phyloP scores from a whole-genome alignment of 441 rosid species.

The Gossypium schwendimanii region DNA sequence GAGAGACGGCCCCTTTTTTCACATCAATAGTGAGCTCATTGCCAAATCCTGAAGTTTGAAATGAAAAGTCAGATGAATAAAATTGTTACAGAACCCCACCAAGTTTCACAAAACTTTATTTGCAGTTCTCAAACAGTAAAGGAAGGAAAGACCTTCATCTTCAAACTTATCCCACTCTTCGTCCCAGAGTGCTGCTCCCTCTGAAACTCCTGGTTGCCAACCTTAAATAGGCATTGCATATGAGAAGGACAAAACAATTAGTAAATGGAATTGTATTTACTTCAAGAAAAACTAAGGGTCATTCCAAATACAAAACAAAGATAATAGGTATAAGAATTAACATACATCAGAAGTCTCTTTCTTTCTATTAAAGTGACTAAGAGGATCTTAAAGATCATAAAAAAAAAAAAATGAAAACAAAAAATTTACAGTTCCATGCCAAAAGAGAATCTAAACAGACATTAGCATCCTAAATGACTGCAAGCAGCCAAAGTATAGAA shows the following conservation, averaged over 20 bases:
- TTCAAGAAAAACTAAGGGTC: not conserved
- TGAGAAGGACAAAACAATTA: conserved; percentile 17
- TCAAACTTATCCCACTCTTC: conserved; percentile 99
- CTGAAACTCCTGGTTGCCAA: conserved; percentile 97
- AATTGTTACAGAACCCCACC: conserved; percentile 7
- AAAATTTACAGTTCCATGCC: not conserved
- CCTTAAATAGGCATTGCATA: conserved; percentile 46
- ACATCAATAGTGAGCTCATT: conserved; percentile 68
- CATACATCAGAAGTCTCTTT: not conserved
- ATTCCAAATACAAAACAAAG: not conserved
- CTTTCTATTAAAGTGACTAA: conserved; percentile 1
- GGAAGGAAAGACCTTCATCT: conserved; percentile 63
- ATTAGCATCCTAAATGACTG: not conserved
- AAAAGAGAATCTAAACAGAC: conserved; percentile 4
- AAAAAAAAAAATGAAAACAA: not conserved
- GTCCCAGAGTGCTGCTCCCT: conserved; percentile 84
- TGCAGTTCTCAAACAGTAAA: not conserved
- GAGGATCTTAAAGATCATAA: not conserved
- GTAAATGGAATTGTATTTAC: not conserved
- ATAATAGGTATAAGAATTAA: not conserved
- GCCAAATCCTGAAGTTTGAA: conserved; percentile 59
- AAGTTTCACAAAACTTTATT: conserved; percentile 3
- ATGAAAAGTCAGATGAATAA: conserved; percentile 13
- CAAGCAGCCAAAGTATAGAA: not conserved
- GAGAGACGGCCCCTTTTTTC: conserved; percentile 31